A percentile compares a stretch with the other conserved stretches of the same genome.
These are phyloP conservation scores for Zygotorulaspora sp. DNA, from an alignment of 805 yeast species.

Conservation along the genomic window DNA sequence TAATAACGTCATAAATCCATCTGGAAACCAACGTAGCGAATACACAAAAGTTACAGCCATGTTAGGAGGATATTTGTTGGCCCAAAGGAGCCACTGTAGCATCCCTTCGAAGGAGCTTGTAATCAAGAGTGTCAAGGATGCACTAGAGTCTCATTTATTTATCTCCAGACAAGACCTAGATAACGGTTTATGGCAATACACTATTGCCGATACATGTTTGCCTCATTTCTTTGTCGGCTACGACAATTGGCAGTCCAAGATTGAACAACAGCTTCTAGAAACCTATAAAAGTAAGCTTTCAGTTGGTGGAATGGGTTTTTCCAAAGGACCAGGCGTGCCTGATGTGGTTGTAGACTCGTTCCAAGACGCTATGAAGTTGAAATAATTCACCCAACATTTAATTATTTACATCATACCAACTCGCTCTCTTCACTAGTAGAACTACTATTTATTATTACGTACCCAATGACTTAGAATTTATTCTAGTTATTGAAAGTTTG, in stretches of 20 bases:
- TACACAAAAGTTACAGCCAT: slow-evolving; percentile 78
- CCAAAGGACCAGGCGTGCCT: slow-evolving; percentile 83
- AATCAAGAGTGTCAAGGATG: slow-evolving; percentile 34
- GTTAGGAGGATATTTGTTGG: slow-evolving; percentile 78
- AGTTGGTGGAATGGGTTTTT: slow-evolving; percentile 76
- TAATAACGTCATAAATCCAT: slow-evolving; percentile 14
- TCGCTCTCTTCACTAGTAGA: too few relatives aligned
- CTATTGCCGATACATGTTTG: slow-evolving; percentile 53
- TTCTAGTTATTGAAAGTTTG: too few relatives aligned
- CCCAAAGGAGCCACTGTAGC: slow-evolving; percentile 23
- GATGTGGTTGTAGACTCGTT: slow-evolving; percentile 71
- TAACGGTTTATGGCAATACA: slow-evolving; percentile 35
- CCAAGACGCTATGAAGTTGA: slow-evolving; percentile 44
- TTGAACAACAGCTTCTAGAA: slow-evolving; percentile 33
- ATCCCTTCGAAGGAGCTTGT: slow-evolving; percentile 19
- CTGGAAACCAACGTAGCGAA: slow-evolving; percentile 17
- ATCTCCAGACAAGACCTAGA: slow-evolving; percentile 31
- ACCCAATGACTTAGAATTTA: not conserved
- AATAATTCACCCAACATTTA: too few relatives aligned
- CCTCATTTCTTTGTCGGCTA: slow-evolving; percentile 81
- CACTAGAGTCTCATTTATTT: slow-evolving; percentile 39
- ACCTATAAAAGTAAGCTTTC: slow-evolving; percentile 43
- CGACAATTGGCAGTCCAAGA: slow-evolving; percentile 38
- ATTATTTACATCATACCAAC: too few relatives aligned
- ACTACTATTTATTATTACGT: slow-evolving; percentile 1